Base-by-base conservation (phyloP, 2,329 filamentous ascomycete genomes). In the Fusarium sublunatum region DNA sequence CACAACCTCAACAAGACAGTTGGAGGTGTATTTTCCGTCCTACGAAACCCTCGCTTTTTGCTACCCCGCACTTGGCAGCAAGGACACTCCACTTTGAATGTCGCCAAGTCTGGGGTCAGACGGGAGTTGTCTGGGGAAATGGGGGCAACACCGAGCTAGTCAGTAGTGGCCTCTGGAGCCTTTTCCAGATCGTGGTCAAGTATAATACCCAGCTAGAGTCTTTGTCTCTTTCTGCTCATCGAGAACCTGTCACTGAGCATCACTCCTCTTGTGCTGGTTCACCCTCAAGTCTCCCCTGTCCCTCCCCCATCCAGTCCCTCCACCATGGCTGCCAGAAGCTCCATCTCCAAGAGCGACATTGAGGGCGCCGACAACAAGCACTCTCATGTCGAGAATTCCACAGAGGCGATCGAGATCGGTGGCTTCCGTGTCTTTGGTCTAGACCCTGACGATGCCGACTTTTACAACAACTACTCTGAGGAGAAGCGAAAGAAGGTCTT, bases 341-440 rank as follows among this genome's bases (percentile, higher is more conserved):
- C 67, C 10, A 69, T 69, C 26, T 68, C 68, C 34, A 69, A 69
- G 53, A 67, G 53, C 32, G 64, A 69, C 39, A 15, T 66, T 9
- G 64, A 68, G 12, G 42, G 47, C 25, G 38, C 47, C 29, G 64
- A 69, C 26, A 35, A 50, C 11, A 68, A 65, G 48, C 43, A 47
- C 2, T 29, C 55, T 24, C 64, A 69, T 15, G 43, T 69, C 3
- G 66, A 69, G 24, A 61, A 49, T 24, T 44, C 53, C 2, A 3
- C 25, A 10, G 54, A 69, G 13, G 67, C 58, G 6, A 69, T 66
- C 9, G 66, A 69, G 9, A 65, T 69, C 19, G 64, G 22, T 5
- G 49, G 53, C 26, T 69, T 69, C 34, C 66, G 66, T 0, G 66
- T 69, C 39, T 69, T 64, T 13, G 67, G 66, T 12, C 12, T 69